Conservation (phyloP, 2,329 filamentous ascomycete species). For the Sarocladium strictum region DNA sequence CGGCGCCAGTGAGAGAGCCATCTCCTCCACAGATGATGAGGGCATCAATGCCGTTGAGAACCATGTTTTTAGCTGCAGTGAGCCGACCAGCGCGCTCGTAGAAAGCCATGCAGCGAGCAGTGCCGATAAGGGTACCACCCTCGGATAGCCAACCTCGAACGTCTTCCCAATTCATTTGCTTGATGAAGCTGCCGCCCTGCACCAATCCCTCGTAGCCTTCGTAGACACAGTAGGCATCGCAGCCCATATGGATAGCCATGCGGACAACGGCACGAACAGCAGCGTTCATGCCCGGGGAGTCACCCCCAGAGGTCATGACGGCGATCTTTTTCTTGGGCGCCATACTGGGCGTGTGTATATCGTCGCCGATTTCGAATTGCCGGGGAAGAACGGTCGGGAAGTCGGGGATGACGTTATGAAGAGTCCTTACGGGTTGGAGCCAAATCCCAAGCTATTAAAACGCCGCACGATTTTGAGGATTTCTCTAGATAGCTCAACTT, state of each 20-base stretch:
- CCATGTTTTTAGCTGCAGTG: slow-evolving; percentile 87
- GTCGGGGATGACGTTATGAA: too few relatives aligned
- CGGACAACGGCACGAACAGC: slow-evolving; percentile 86
- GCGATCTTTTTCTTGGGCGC: slow-evolving; percentile 63
- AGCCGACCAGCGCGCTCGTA: slow-evolving; percentile 81
- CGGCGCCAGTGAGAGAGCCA: slow-evolving; percentile 90
- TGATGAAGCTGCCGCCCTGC: slow-evolving; percentile 80
- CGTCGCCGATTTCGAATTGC: neutral
- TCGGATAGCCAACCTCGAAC: slow-evolving; percentile 92
- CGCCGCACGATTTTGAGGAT: neutral
- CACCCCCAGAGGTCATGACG: slow-evolving; percentile 90
- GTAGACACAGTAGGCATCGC: slow-evolving; percentile 75
- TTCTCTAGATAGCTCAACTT: neutral
- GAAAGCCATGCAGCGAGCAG: slow-evolving; percentile 87
- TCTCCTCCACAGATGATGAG: slow-evolving; percentile 96
- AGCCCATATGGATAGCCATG: slow-evolving; percentile 79
- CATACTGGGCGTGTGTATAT: slow-evolving; percentile 27
- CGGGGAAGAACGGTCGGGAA: too few relatives aligned
- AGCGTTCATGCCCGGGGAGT: slow-evolving; percentile 92
- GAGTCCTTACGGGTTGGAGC: neutral
- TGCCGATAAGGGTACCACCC: slow-evolving; percentile 93
- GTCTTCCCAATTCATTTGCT: slow-evolving; percentile 83
- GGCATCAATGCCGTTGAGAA: slow-evolving; percentile 87
- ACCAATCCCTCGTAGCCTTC: slow-evolving; percentile 97
- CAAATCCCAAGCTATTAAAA: neutral